Base-by-base conservation (phyloP, 345 rosid genomes). In the Dovyalis caffra region DNA sequence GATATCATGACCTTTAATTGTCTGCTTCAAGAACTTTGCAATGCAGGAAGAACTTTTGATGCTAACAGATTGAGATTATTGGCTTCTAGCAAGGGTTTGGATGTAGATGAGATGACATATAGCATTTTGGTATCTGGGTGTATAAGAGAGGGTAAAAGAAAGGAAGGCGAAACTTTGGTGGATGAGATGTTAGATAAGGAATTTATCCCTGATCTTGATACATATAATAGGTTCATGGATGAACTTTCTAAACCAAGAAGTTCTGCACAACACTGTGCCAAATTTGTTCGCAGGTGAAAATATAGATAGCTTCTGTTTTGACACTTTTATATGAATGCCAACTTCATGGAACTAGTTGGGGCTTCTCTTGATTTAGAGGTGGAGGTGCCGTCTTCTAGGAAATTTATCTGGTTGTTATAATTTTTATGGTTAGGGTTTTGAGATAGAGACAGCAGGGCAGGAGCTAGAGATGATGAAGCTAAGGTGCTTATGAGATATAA, bases 111-210 rank as follows among this genome's bases (percentile, higher is more conserved):
- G 62, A 78, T 80, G 76, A 88, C 83, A 0, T 92, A 86, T 77
- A 71, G 82, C 76, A 84, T 84, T 85, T 79, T 94, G 86, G 85
- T 90, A 32, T 79, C 80, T 51, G 97, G 97, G 20, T 92, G 78
- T 72, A 74, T 70, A 3, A 83, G 81, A 77, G 93, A 92, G 66
- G 86, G 84, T 10, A 88, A 75, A 74, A 81, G 80, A 75, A 82
- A 87, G 76, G 97, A 91, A 77, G 95, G 95, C 11, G 86, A 87
- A 74, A 78, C 35, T 56, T 18, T 94, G 71, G 93, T 90, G 69
- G 84, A 88, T 58, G 93, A 94, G 85, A 94, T 94, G 98, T 75
- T 94, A 76, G 98, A 92, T 79, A 87, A 83, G 73, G 97, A 87
- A 51, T 85, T 87, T 75, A 74, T 94, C 77, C 90, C 91, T 69